These are phyloP conservation scores for Spathaspora jeffriesii DNA, from an alignment of 1,139 yeast genomes.

Conservation along the genomic window DNA sequence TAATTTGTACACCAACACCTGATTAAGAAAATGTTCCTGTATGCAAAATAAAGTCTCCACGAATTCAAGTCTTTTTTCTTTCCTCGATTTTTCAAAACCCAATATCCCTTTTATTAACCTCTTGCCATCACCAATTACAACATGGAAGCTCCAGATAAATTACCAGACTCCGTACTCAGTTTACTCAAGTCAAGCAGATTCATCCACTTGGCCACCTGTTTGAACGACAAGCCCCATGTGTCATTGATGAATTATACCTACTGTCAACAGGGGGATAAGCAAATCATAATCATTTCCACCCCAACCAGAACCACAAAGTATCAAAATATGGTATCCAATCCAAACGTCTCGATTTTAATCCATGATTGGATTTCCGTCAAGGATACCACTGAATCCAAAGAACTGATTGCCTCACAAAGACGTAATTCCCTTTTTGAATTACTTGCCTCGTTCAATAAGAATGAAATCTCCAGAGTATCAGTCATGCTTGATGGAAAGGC, in stretches of 20 bases:
- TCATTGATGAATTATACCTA: conserved; percentile 88
- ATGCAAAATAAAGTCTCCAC: not conserved
- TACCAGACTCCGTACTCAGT: conserved; percentile 58
- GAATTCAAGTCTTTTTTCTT: not conserved
- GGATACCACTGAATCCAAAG: conserved; percentile 15
- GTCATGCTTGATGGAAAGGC: conserved; percentile 80
- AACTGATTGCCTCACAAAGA: conserved; percentile 22
- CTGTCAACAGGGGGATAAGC: conserved; percentile 36
- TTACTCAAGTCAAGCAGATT: conserved; percentile 61
- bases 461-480: conserved; percentile 73
- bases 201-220: conserved; percentile 81
- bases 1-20: too few species aligned
- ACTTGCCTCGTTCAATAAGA: conserved; percentile 71
- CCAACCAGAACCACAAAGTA: conserved; percentile 70
- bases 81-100: not conserved
- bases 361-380: conserved; percentile 86
- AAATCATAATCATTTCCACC: conserved; percentile 67
- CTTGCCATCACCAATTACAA: not conserved
- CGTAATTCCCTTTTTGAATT: conserved; percentile 57
- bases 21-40: not conserved
- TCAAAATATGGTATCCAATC: conserved; percentile 64
- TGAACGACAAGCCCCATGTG: conserved; percentile 73
- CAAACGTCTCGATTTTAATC: conserved; percentile 73
- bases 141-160: conserved; percentile 19
- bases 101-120: not conserved